Evolutionary conservation across 805 yeast genomes (phyloP).

Genomic region (Ogataea trehalophila): DNA sequence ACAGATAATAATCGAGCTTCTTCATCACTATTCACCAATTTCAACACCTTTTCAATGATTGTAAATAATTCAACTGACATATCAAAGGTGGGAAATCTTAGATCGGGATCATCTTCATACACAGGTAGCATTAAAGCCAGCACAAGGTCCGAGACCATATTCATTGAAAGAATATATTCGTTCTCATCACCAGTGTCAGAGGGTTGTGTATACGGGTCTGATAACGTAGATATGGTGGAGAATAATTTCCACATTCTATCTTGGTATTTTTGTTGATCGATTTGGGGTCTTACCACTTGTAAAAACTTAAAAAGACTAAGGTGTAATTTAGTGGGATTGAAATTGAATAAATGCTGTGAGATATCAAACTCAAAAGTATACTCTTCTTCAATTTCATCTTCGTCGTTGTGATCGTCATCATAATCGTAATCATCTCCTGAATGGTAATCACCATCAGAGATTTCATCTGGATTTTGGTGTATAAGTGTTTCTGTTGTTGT

Average conservation of each 20-base stretch:
- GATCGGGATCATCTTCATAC: conserved; percentile 23
- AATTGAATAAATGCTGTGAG: conserved; percentile 14
- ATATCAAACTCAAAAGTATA: conserved; percentile 27
- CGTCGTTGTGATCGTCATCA: conserved; percentile 4
- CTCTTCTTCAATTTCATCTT: conserved; percentile 22
- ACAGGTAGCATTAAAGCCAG: conserved; percentile 35
- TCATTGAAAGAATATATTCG: conserved; percentile 47
- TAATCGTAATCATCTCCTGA: conserved; percentile 6
- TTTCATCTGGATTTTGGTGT: background rate
- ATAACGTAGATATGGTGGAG: conserved; percentile 32
- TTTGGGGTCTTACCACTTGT: conserved; percentile 15
- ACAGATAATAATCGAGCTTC: conserved; percentile 37
- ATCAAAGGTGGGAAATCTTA: conserved; percentile 30
- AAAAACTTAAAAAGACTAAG: conserved; percentile 25
- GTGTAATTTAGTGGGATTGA: conserved; percentile 29
- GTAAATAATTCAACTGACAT: conserved; percentile 28
- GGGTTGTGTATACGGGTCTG: conserved; percentile 70
- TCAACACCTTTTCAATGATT: conserved; percentile 35
- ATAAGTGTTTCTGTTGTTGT: conserved; percentile 1
- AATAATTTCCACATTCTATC: conserved; percentile 20
- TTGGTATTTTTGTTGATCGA: background rate
- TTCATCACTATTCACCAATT: conserved; percentile 37
- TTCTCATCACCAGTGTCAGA: conserved; percentile 48
- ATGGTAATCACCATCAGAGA: background rate
- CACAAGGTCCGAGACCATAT: conserved; percentile 47